Evolutionary conservation across 2,329 filamentous ascomycete genomes (phyloP).

Genomic region (Anthostomella pinea): DNA sequence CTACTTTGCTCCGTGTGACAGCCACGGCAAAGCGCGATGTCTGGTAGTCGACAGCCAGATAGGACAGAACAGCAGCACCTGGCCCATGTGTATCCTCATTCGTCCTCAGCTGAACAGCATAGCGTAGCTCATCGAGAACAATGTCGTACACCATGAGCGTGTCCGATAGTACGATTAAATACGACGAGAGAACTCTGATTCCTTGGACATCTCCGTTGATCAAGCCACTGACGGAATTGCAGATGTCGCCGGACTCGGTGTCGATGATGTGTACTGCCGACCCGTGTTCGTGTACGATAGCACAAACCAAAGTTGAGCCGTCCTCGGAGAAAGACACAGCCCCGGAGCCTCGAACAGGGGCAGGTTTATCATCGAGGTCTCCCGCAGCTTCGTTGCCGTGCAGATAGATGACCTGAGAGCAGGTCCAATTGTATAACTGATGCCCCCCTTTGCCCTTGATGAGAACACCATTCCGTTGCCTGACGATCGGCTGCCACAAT

Average conservation of each 20-base stretch:
- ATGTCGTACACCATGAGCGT: slow-evolving; percentile 79
- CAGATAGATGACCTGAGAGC: slow-evolving; percentile 56
- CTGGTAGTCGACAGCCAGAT: slow-evolving; percentile 67
- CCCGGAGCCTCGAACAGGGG: slow-evolving; percentile 48
- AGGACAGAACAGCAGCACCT: slow-evolving; percentile 47
- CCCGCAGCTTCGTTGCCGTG: slow-evolving; percentile 39
- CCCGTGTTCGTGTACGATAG: slow-evolving; percentile 51
- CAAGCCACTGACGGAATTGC: slow-evolving; percentile 64
- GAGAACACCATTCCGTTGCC: slow-evolving; percentile 65
- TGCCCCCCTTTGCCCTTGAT: slow-evolving; percentile 56
- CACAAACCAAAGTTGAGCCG: slow-evolving; percentile 76
- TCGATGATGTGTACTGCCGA: slow-evolving; percentile 76
- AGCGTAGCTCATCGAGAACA: slow-evolving; percentile 71
- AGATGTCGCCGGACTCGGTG: slow-evolving; percentile 63
- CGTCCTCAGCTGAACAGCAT: slow-evolving; percentile 54
- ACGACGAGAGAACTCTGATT: slow-evolving; percentile 69
- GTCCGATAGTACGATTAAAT: slow-evolving; percentile 72
- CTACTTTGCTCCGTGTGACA: slow-evolving; percentile 35
- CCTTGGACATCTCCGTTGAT: slow-evolving; percentile 63
- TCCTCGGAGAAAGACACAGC: slow-evolving; percentile 78
- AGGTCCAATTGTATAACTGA: slow-evolving; percentile 72
- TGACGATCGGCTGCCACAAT: slow-evolving; percentile 74
- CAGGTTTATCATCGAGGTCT: slow-evolving; percentile 29
- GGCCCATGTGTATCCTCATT: slow-evolving; percentile 36
- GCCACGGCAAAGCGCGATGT: slow-evolving; percentile 66